Evolutionary conservation across 768 basidiomycete species (phyloP), one percentile per base, ranked within the genome.

Genomic region (Suillus ampliporus): DNA sequence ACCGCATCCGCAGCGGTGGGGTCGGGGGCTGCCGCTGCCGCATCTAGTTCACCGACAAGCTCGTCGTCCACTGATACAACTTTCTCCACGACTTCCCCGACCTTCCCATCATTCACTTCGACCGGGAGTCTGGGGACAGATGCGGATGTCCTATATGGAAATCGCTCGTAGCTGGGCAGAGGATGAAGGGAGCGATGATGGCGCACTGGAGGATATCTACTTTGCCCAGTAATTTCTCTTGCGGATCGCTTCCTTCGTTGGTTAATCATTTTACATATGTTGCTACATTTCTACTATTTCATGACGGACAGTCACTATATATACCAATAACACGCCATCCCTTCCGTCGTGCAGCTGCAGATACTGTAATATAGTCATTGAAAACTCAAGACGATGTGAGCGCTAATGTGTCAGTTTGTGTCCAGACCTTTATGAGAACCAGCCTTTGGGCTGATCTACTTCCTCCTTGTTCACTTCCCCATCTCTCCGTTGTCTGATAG

Each of bases 401-500:
- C 37, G 5, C 21, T 10, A 26, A 38, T 3, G 1, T 35, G n/a
- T 21, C 52, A 21, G 34, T 35, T 8, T 21, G 6, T 11, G 10
- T 28, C 54, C 23, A 1, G 10, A 23, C 40, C 23, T 35, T 68
- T 64, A 86, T 48, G 76, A 76, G 64, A 86, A 86, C 84, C 84
- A 88, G 19, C 87, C 87, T 60, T 78, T 84, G 2, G 86, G 83
- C 65, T 80, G 75, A 35, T 82, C 63, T 5, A 79, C 73, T 14
- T 80, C 77, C 37, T 68, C 69, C 9, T 62, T 63, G 8, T 84
- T 82, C 3, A 79, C 82, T 67, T 91, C 89, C 0, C 90, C 90
- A 65, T 92, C 91, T 60, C 91, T 77, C 61, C 79, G 83, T 76
- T 85, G 84, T 68, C 90, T 78, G 60, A 93, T 64, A 31, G 75